Conservation (phyloP, 768 basidiomycete genomes). For the Rhodotorula babjevae region DNA sequence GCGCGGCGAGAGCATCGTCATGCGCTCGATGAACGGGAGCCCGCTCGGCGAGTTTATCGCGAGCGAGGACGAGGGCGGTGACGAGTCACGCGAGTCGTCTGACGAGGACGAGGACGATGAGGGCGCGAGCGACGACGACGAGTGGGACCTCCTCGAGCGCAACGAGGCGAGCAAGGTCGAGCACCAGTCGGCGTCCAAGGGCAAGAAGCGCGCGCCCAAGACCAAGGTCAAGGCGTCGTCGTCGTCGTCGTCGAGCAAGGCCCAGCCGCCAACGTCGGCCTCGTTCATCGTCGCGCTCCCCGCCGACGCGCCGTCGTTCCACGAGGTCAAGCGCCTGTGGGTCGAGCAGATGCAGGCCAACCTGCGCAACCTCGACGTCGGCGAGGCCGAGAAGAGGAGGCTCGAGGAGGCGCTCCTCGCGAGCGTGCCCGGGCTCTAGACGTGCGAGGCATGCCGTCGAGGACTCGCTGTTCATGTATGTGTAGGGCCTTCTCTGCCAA, state of each 20-base stretch:
- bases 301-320: background rate
- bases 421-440: background rate
- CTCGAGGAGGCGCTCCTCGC: constrained; percentile 1
- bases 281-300: constrained; percentile 2
- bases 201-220: background rate
- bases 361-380: background rate
- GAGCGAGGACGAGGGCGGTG: constrained; percentile 9
- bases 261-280: background rate
- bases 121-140: background rate
- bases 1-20: constrained; percentile 27
- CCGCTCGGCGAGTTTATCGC: constrained; percentile 30
- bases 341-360: background rate
- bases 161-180: constrained; percentile 9
- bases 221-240: too few relatives aligned
- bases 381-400: background rate
- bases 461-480: too few relatives aligned
- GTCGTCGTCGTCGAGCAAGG: background rate
- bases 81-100: background rate
- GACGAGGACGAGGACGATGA: background rate
- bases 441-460: too few relatives aligned
- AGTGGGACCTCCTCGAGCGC: background rate
- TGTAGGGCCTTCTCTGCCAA: too few relatives aligned
- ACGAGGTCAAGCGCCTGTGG: background rate
- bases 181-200: constrained; percentile 2
- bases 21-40: constrained; percentile 15